These are phyloP conservation scores for Cicer chorassanicum DNA, from an alignment of 306 rosid genomes.

Conservation along the genomic window DNA sequence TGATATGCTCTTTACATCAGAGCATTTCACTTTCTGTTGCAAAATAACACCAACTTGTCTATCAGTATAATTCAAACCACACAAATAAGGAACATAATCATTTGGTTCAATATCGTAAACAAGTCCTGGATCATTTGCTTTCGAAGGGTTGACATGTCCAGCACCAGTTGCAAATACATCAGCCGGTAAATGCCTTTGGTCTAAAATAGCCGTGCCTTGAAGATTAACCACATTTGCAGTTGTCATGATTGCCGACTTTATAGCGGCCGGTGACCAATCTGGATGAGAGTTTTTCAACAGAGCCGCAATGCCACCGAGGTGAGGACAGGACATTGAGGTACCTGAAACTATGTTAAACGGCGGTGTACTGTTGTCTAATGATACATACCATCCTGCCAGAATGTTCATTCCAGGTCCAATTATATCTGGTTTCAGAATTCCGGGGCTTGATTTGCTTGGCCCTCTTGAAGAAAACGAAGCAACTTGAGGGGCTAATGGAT, in stretches of 20 bases:
- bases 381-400: conserved; percentile 59
- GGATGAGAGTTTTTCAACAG: conserved; percentile 64
- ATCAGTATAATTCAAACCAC: conserved; percentile 59
- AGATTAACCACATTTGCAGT: conserved; percentile 40
- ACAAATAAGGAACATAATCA: conserved; percentile 62
- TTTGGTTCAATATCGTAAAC: conserved; percentile 53
- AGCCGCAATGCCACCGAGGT: conserved; percentile 62
- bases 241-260: conserved; percentile 65
- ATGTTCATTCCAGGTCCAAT: conserved; percentile 63
- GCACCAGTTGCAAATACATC: conserved; percentile 58
- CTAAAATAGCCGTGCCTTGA: conserved; percentile 41
- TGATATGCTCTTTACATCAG: conserved; percentile 31
- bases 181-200: conserved; percentile 47
- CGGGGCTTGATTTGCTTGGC: conserved; percentile 51
- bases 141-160: conserved; percentile 64
- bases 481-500: conserved; percentile 45
- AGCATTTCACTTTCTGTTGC: conserved; percentile 46
- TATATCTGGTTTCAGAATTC: conserved; percentile 68
- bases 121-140: conserved; percentile 60
- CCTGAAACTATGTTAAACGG: conserved; percentile 51
- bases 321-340: conserved; percentile 70
- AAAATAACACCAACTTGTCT: conserved; percentile 44
- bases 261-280: conserved; percentile 69
- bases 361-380: conserved; percentile 38
- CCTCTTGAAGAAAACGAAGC: conserved; percentile 67